Conservation (phyloP, 2,329 filamentous ascomycete species). For the Nigrospora oryzae region DNA sequence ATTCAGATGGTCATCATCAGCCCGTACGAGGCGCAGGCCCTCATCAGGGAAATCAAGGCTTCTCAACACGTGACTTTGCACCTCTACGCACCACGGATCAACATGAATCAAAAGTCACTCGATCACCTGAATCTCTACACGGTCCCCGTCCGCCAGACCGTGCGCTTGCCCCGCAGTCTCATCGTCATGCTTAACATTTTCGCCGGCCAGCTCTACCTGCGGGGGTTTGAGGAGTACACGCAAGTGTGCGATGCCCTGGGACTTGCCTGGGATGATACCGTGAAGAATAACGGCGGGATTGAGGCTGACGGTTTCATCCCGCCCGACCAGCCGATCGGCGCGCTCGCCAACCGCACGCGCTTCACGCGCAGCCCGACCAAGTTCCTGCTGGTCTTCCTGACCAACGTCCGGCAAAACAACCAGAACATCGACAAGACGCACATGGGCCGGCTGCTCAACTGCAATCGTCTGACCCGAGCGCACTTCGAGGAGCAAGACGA, state of each 20-base stretch:
- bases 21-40: slow-evolving; percentile 13
- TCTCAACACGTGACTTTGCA: slow-evolving; percentile 9
- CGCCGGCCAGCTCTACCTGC: slow-evolving; percentile 58
- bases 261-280: not conserved
- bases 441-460: slow-evolving; percentile 3
- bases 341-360: not conserved
- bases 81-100: slow-evolving; percentile 9
- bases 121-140: slow-evolving; percentile 11
- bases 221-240: slow-evolving; percentile 43
- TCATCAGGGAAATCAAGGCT: slow-evolving; percentile 6
- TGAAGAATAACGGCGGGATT: too few species aligned
- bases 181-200: slow-evolving; percentile 53
- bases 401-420: slow-evolving; percentile 3
- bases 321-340: not conserved
- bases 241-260: slow-evolving; percentile 43
- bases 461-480: slow-evolving; percentile 2
- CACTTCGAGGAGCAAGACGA: slow-evolving; percentile 1
- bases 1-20: slow-evolving; percentile 11
- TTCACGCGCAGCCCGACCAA: slow-evolving; percentile 15
- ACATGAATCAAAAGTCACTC: slow-evolving; percentile 3
- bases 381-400: slow-evolving; percentile 4
- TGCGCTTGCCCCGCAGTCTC: slow-evolving; percentile 7
- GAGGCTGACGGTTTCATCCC: not conserved
- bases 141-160: slow-evolving; percentile 4
- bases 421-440: slow-evolving; percentile 6